Evolutionary conservation across 1,139 yeast genomes (phyloP).

Genomic region (Pichia sp.): DNA sequence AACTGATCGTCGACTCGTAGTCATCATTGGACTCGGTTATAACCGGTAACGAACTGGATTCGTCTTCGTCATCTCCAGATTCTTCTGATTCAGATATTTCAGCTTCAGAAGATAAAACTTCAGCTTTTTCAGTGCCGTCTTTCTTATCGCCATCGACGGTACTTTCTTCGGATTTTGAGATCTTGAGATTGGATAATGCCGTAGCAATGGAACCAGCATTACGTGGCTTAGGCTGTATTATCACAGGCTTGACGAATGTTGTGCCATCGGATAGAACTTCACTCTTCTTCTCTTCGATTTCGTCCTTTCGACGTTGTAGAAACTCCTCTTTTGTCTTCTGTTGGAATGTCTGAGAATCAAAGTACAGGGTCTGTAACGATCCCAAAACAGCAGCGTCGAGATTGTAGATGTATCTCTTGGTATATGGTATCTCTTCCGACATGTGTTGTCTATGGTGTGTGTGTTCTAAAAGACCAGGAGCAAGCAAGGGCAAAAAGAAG

Average conservation of each 20-base stretch:
- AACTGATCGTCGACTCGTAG: slow-evolving; percentile 43
- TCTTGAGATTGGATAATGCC: slow-evolving; percentile 9
- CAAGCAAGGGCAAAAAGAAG: no score
- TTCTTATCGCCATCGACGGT: slow-evolving; percentile 40
- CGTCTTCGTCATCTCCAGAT: slow-evolving; percentile 27
- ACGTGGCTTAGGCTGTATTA: slow-evolving; percentile 12
- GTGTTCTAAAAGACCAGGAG: not conserved
- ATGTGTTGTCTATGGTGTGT: not conserved
- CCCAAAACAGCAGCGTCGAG: slow-evolving; percentile 42
- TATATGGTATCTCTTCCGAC: slow-evolving; percentile 29
- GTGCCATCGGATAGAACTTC: not conserved
- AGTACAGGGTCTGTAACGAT: slow-evolving; percentile 54
- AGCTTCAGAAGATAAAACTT: slow-evolving; percentile 44
- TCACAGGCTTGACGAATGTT: not conserved
- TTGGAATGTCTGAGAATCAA: slow-evolving; percentile 48
- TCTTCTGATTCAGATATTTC: slow-evolving; percentile 46
- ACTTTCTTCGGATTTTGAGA: slow-evolving; percentile 41
- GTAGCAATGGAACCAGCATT: not conserved
- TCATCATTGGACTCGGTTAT: slow-evolving; percentile 34
- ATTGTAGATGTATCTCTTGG: slow-evolving; percentile 53
- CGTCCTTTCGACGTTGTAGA: slow-evolving; percentile 16
- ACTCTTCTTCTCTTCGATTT: slow-evolving; percentile 21
- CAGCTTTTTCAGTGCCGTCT: slow-evolving; percentile 47
- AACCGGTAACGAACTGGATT: not conserved
- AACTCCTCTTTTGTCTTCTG: slow-evolving; percentile 25